Evolutionary conservation across 768 basidiomycete species (phyloP).

Genomic region (Fomitopsis serialis): DNA sequence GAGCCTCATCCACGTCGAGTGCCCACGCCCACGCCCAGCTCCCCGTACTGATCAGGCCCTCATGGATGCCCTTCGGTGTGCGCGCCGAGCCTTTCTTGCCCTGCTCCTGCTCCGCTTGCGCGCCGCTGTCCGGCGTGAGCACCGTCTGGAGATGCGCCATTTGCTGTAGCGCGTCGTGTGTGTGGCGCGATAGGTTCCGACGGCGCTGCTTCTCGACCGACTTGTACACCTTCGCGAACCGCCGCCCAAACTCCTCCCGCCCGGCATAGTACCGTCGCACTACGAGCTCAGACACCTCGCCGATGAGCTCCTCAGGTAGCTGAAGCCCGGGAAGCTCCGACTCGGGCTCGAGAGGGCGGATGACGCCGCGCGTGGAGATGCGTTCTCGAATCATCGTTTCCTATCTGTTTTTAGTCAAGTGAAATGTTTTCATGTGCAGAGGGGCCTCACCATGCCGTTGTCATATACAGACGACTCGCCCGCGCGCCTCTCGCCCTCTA

Average conservation of each 20-base stretch:
- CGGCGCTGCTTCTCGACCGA: constrained; percentile 62
- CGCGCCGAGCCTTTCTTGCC: constrained; percentile 10
- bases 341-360: constrained; percentile 77
- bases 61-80: constrained; percentile 17
- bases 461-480: constrained; percentile 60
- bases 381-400: constrained; percentile 88
- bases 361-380: constrained; percentile 73
- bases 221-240: constrained; percentile 53
- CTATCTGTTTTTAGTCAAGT: constrained; percentile 25
- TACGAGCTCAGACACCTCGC: constrained; percentile 67
- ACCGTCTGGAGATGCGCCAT: constrained; percentile 41
- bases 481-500: constrained; percentile 33
- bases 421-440: background rate
- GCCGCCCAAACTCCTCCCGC: constrained; percentile 54
- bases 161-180: constrained; percentile 53
- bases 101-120: constrained; percentile 3
- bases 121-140: constrained; percentile 25
- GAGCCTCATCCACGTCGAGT: constrained; percentile 69
- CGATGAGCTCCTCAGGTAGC: constrained; percentile 62
- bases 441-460: constrained; percentile 36
- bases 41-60: constrained; percentile 37
- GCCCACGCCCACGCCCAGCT: constrained; percentile 86
- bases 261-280: constrained; percentile 74
- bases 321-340: constrained; percentile 59
- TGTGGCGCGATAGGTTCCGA: constrained; percentile 59